Evolutionary conservation across 2,329 filamentous ascomycete species (phyloP), one percentile per base, ranked within the genome.

Genomic region (Clarireedia sp.): DNA sequence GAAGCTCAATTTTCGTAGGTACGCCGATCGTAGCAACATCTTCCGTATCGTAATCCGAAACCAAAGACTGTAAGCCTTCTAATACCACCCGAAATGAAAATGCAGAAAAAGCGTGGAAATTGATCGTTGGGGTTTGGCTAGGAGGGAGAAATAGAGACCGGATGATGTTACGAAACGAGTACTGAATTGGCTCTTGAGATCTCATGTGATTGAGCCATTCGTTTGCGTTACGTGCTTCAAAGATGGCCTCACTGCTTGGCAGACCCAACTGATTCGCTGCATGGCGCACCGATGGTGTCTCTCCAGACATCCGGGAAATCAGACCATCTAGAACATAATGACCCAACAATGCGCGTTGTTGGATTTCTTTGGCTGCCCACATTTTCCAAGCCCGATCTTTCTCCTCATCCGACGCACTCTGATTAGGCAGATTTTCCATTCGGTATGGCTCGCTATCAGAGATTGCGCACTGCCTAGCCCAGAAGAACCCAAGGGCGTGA

Each of bases 401-500:
- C 48, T 73, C 70, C 3, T 62, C 61, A 6, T 57, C 56, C 0
- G 68, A 55, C 0, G 72, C 66, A 54, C 67, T 64, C 1, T 63
- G 45, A 2, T 68, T 64, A 3, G 73, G 73, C 1, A 75, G 52
- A 10, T 68, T 65, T 5, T 67, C 65, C 23, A 62, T 46, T 6
- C 66, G 65, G 29, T 68, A 73, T 10, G 68, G 63, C 24, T 66
- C 63, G 46, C 64, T 69, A 36, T 74, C 69, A 48, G 71, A 68
- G 69, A 74, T 73, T 14, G 72, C 72, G 51, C 71, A 74, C 51
- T 74, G 71, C 26, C 72, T 67, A 33, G 73, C 73, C 73, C 73
- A 75, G 54, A 71, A 71, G 60, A 75, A 75, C 2, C 70, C 71
- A 0, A 75, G 65, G 2, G 70, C 71, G 37, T 73, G 73, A 54